Percentiles rank a stretch among this genome's conserved stretches.
Evolutionary conservation across 2,329 filamentous ascomycete species (phyloP).

Genomic region (Paracoccidioides brasiliensis): DNA sequence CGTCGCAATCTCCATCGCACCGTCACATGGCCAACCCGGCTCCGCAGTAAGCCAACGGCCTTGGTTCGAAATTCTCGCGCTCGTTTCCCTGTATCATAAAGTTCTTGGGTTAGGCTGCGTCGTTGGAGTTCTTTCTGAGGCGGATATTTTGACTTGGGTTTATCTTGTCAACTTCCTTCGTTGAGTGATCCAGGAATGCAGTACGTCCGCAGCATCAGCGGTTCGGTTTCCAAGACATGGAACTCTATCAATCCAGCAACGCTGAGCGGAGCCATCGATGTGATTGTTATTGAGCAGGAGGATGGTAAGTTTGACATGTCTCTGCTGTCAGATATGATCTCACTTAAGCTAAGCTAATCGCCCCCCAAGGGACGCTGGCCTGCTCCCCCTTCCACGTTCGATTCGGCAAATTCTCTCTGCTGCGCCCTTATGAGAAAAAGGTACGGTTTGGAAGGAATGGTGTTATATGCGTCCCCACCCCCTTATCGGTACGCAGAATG

Average conservation of each 20-base stretch:
- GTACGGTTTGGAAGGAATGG: conserved; percentile 16
- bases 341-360: conserved; percentile 5
- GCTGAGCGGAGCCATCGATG: conserved; percentile 93
- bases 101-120: neutral
- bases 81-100: neutral
- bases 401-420: conserved; percentile 93
- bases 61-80: neutral
- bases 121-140: neutral
- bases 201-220: conserved; percentile 91
- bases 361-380: conserved; percentile 47
- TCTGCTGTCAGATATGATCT: neutral
- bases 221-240: conserved; percentile 96
- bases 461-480: neutral
- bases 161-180: neutral
- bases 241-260: conserved; percentile 98
- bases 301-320: conserved; percentile 52
- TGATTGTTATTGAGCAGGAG: conserved; percentile 93
- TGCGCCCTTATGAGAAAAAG: conserved; percentile 95
- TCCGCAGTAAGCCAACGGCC: neutral
- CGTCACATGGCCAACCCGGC: neutral
- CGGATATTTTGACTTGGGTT: neutral
- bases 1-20: neutral
- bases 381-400: conserved; percentile 98
- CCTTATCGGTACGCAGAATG: neutral
- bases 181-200: conserved; percentile 52